These are phyloP conservation scores for Talaromyces sp. DNA, from an alignment of 2,329 filamentous ascomycete genomes.

Conservation along the genomic window DNA sequence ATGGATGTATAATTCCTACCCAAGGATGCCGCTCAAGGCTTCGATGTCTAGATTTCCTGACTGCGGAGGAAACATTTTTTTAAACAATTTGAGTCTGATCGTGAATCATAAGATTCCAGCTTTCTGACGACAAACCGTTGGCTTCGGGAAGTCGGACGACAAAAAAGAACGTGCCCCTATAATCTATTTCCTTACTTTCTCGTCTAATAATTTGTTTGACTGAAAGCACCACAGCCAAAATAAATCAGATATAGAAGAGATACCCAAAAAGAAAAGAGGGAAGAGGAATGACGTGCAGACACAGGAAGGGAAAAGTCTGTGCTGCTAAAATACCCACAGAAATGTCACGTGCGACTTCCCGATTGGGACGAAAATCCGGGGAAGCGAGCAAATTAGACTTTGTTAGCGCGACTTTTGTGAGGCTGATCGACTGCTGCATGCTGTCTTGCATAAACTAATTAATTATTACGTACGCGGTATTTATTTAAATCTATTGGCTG, in stretches of 20 bases:
- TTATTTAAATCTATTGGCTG: not conserved
- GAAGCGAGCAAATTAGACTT: not conserved
- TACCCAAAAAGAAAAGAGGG: not conserved
- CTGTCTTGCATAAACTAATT: not conserved
- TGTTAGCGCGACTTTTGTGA: not conserved
- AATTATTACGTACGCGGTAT: too few species aligned
- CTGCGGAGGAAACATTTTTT: slow-evolving; percentile 35
- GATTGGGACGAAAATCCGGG: slow-evolving; percentile 8
- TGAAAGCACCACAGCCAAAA: not conserved
- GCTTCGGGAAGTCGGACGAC: not conserved
- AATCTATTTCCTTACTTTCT: not conserved
- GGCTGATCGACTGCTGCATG: not conserved
- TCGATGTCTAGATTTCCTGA: slow-evolving; percentile 69
- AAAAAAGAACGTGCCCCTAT: not conserved
- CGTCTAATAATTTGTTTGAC: not conserved
- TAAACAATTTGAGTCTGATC: not conserved
- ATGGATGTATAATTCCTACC: slow-evolving; percentile 52
- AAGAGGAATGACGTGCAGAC: not conserved
- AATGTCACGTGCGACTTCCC: slow-evolving; percentile 8
- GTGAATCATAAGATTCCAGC: not conserved
- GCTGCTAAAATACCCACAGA: not conserved
- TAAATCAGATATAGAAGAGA: not conserved
- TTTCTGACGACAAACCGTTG: not conserved
- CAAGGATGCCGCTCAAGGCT: slow-evolving; percentile 87
- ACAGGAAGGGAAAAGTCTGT: slow-evolving; percentile 1